Evolutionary conservation across 2,329 filamentous ascomycete species (phyloP), one percentile per base, ranked within the genome.

Genomic region (Stachybotrys echinatus): DNA sequence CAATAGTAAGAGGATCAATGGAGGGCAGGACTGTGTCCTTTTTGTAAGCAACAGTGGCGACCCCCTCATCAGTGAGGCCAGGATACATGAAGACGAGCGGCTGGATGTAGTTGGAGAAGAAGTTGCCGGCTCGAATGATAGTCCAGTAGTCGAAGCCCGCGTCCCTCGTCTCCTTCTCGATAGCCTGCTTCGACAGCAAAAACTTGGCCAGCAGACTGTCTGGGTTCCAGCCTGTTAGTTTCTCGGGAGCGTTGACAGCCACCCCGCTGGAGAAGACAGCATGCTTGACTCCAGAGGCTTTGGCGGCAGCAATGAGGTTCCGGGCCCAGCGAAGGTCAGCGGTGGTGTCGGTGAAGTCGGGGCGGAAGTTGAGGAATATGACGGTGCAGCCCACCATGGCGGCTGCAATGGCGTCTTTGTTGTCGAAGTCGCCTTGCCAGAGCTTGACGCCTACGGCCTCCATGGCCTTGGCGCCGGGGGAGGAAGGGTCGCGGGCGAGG

Each of bases 51-150:
- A 66, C 69, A 0, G 59, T 60, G 52, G 72, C 73, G 20, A 66
- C 59, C 0, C 72, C 71, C 3, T 62, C 61, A 6, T 66, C 63
- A 2, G 62, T 57, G 6, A 78, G 60, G 0, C 66, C 69, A 0
- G 67, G 64, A 50, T 72, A 75, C 61, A 71, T 65, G 8, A 47
- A 48, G 2, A 70, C 67, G 12, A 70, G 61, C 3, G 75, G 75
- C 4, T 61, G 50, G 5, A 79, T 45, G 52, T 73, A 74, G 55
- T 81, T 81, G 19, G 68, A 65, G 71, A 77, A 76, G 64, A 81
- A 80, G 55, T 67, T 71, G 2, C 71, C 74, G 0, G 75, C 74
- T 2, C 75, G 73, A 2, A 81, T 57, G 20, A 80, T 68, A 0
- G 76, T 79, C 70, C 72, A 80, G 7, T 58, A 53, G 14, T 67